Evolutionary conservation across 192 early-diverging fungal species (phyloP).

Genomic region (Linnemannia elongata): DNA sequence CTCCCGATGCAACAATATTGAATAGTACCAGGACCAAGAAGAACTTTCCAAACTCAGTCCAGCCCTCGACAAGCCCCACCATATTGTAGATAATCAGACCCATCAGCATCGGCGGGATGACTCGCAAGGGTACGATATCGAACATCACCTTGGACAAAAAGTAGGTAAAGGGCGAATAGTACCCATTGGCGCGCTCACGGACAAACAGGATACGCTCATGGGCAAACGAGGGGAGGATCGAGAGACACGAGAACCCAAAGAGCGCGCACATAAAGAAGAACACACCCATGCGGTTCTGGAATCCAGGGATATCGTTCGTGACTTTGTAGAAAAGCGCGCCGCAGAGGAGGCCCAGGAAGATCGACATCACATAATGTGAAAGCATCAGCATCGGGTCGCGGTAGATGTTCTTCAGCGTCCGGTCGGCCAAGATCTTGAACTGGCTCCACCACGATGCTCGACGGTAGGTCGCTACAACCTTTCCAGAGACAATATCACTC

Average conservation of each 20-base stretch:
- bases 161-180: slow-evolving; percentile 75
- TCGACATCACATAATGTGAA: slow-evolving; percentile 78
- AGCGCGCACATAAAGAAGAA: slow-evolving; percentile 81
- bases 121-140: slow-evolving; percentile 82
- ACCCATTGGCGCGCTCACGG: slow-evolving; percentile 78
- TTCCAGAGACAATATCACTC: slow-evolving; percentile 4
- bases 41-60: slow-evolving; percentile 74
- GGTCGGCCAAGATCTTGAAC: slow-evolving; percentile 78
- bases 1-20: slow-evolving; percentile 78
- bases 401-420: slow-evolving; percentile 87
- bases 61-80: slow-evolving; percentile 77
- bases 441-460: slow-evolving; percentile 75
- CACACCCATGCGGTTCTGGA: slow-evolving; percentile 81
- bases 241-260: slow-evolving; percentile 78
- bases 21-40: slow-evolving; percentile 83
- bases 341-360: slow-evolving; percentile 74
- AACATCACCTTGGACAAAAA: slow-evolving; percentile 78
- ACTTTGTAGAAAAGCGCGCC: slow-evolving; percentile 74
- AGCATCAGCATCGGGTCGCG: slow-evolving; percentile 84
- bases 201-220: slow-evolving; percentile 74
- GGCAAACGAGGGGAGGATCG: slow-evolving; percentile 74
- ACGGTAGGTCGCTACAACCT: slow-evolving; percentile 57
- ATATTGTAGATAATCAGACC: slow-evolving; percentile 86
- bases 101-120: slow-evolving; percentile 83
- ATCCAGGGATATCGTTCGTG: slow-evolving; percentile 73